Conservation (phyloP, 2,329 filamentous ascomycete species). For the Arthrobotrys musiformis region DNA sequence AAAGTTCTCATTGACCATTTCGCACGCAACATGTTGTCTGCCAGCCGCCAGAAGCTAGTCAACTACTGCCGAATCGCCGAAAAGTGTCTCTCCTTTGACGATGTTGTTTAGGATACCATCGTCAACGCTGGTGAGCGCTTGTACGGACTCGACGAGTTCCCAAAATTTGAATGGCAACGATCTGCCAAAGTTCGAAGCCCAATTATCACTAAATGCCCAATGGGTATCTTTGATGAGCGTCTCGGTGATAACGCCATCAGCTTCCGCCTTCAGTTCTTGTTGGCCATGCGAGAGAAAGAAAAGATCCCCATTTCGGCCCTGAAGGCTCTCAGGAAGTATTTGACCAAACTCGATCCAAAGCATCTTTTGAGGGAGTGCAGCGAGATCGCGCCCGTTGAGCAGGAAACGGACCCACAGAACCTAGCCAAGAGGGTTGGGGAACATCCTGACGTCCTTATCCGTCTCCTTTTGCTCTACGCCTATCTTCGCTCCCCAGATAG, state of each 20-base stretch:
- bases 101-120: constrained; percentile 41
- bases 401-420: constrained; percentile 9
- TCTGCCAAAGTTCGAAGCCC: constrained; percentile 9
- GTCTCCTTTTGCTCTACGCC: constrained; percentile 27
- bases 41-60: constrained; percentile 17
- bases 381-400: constrained; percentile 9
- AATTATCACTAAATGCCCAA: constrained; percentile 9
- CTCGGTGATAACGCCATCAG: constrained; percentile 36
- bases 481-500: constrained; percentile 30
- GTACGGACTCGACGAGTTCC: constrained; percentile 25
- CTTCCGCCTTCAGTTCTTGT: constrained; percentile 30
- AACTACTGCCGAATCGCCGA: constrained; percentile 24
- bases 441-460: constrained; percentile 29
- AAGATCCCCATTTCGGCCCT: constrained; percentile 10
- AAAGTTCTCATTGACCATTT: constrained; percentile 22
- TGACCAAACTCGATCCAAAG: constrained; percentile 25
- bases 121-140: constrained; percentile 40
- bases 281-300: constrained; percentile 39
- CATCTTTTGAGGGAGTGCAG: constrained; percentile 11
- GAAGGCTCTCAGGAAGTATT: constrained; percentile 13
- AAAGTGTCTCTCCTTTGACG: constrained; percentile 34
- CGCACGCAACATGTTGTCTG: constrained; percentile 30
- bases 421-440: constrained; percentile 34
- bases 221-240: constrained; percentile 24
- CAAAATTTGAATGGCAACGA: neutral